Evolutionary conservation across 2,329 filamentous ascomycete species (phyloP).

Genomic region (Cladosporium sp.): DNA sequence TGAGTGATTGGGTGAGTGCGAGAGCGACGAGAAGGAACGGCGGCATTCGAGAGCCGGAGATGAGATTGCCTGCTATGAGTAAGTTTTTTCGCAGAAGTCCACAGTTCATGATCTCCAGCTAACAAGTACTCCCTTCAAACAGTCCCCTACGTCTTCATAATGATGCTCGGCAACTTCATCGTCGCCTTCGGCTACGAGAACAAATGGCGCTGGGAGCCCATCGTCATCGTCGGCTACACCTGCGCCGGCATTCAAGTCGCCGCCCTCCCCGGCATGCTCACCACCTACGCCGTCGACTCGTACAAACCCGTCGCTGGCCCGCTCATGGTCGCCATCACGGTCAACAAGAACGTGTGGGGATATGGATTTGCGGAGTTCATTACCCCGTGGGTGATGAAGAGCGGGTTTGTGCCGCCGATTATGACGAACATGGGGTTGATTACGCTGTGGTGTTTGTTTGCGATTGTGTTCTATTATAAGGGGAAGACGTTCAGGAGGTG

Average conservation of each 20-base stretch:
- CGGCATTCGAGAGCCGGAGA: constrained; percentile 60
- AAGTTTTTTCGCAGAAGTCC: too few relatives aligned
- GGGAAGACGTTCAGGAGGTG: constrained; percentile 61
- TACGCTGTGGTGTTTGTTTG: constrained; percentile 55
- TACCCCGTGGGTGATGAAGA: constrained; percentile 49
- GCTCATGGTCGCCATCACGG: constrained; percentile 61
- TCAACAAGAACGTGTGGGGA: constrained; percentile 66
- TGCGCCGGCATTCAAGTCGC: constrained; percentile 61
- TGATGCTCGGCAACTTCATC: constrained; percentile 59
- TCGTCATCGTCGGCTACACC: constrained; percentile 60
- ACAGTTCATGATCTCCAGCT: neutral
- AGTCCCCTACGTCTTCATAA: constrained; percentile 59
- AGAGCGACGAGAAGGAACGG: constrained; percentile 54
- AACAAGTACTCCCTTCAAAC: constrained; percentile 27
- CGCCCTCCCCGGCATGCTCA: constrained; percentile 60
- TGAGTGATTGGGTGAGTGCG: constrained; percentile 59
- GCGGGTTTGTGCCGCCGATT: constrained; percentile 57
- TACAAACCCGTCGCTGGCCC: constrained; percentile 64
- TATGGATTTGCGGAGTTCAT: constrained; percentile 54
- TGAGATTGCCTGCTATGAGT: constrained; percentile 53
- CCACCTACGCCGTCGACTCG: constrained; percentile 61
- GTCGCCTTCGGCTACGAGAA: constrained; percentile 44
- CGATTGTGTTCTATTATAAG: constrained; percentile 57
- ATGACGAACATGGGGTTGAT: constrained; percentile 61
- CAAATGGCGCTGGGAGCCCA: constrained; percentile 52